Conservation (phyloP, 2,329 filamentous ascomycete genomes). For the Hortaea sp. region DNA sequence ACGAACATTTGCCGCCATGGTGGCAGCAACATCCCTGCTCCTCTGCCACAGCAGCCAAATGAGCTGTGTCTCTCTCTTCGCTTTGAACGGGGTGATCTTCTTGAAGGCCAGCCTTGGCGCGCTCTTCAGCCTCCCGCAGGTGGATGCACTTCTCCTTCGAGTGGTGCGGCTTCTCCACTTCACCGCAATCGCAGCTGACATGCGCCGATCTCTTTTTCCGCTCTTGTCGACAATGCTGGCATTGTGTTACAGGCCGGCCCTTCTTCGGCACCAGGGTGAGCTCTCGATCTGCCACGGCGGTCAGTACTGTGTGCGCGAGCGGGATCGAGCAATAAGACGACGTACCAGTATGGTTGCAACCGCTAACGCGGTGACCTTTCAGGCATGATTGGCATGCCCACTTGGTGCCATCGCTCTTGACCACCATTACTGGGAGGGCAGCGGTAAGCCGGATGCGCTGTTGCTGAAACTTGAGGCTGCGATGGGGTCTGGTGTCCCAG, state of each 20-base stretch:
- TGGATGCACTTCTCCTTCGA: constrained; percentile 38
- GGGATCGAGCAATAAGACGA: constrained; percentile 28
- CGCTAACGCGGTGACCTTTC: constrained; percentile 96
- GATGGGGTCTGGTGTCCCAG: constrained; percentile 9
- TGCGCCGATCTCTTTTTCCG: constrained; percentile 94
- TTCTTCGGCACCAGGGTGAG: constrained; percentile 96
- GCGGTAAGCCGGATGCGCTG: constrained; percentile 2
- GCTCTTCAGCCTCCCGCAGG: constrained; percentile 27
- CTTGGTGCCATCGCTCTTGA: constrained; percentile 70
- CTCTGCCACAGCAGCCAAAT: constrained; percentile 25
- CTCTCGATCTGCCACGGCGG: constrained; percentile 59
- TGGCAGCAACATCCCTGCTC: constrained; percentile 42
- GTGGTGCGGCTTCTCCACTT: constrained; percentile 60
- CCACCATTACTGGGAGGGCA: constrained; percentile 20
- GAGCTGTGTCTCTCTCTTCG: constrained; percentile 11
- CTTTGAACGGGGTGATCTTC: constrained; percentile 12
- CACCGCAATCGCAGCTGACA: constrained; percentile 92
- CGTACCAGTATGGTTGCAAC: constrained; percentile 87
- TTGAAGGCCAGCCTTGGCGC: constrained; percentile 20
- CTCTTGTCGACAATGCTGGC: constrained; percentile 88
- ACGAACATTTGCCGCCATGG: constrained; percentile 50
- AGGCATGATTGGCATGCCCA: constrained; percentile 97
- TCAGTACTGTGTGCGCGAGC: constrained; percentile 5
- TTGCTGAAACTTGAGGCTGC: constrained; percentile 3
- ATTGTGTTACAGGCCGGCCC: constrained; percentile 94